phyloP scores from a whole-genome alignment of 495 filamentous ascomycete genomes.

The Aspergillus nidulans region DNA sequence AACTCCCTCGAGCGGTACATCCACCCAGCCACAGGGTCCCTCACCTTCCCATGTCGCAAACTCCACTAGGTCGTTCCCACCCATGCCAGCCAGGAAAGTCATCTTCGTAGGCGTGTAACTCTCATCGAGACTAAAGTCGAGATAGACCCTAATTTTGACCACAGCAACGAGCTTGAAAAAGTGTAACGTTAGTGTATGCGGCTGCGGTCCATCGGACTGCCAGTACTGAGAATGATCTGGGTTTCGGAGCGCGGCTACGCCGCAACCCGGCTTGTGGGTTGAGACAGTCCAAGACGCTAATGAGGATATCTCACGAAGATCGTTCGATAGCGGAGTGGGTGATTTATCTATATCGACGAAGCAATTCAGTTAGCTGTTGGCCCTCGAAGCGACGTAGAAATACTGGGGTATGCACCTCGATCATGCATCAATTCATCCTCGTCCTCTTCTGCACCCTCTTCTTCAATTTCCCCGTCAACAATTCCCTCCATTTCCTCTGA shows the following conservation, averaged over 20 bases:
- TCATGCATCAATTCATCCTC: slow-evolving; percentile 40
- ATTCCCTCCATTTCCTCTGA: slow-evolving; percentile 24
- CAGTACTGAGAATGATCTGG: slow-evolving; percentile 80
- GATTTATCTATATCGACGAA: slow-evolving; percentile 15
- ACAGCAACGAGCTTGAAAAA: slow-evolving; percentile 92
- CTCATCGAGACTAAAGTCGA: slow-evolving; percentile 89
- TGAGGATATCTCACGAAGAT: slow-evolving; percentile 86
- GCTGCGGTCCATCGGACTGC: slow-evolving; percentile 96
- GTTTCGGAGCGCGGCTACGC: slow-evolving; percentile 76
- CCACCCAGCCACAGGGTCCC: slow-evolving; percentile 82
- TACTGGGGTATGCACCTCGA: slow-evolving; percentile 23
- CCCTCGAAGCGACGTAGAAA: not conserved
- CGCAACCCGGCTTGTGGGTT: slow-evolving; percentile 86
- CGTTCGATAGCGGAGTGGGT: slow-evolving; percentile 36
- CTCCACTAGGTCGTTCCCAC: slow-evolving; percentile 78
- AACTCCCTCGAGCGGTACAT: slow-evolving; percentile 71
- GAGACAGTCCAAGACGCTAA: slow-evolving; percentile 91
- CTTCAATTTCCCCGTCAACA: slow-evolving; percentile 30
- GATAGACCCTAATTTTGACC: slow-evolving; percentile 74
- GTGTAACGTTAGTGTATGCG: slow-evolving; percentile 88
- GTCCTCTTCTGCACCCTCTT: slow-evolving; percentile 38
- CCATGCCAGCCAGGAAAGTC: slow-evolving; percentile 77
- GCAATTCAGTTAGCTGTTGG: not conserved
- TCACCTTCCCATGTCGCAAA: slow-evolving; percentile 74
- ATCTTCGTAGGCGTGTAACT: slow-evolving; percentile 96